Evolutionary conservation across 2,329 filamentous ascomycete species (phyloP), one percentile per base, ranked within the genome.

Genomic region (Colletotrichum kahawae): DNA sequence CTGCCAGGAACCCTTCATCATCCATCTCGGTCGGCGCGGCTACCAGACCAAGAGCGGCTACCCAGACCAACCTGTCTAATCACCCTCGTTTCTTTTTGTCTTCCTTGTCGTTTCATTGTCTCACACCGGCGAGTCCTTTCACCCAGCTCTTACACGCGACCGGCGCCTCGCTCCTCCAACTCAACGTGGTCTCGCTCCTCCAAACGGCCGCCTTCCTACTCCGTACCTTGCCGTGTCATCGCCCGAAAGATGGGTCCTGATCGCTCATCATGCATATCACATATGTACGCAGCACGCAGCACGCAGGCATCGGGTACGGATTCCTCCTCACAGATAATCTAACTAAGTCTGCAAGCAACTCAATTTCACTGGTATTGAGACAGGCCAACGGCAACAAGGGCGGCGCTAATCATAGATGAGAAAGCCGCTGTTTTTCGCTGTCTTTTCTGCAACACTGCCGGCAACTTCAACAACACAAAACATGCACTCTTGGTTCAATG

Each of bases 61-160:
- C 33, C 60, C 34, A 38, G 34, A 34, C 60, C 33, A 63, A 51
- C 31, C 62, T 48, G 62, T 24, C 27, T 65, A 65, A 65, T 65
- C 34, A 64, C 24, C 18, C 24, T 38, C 24, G 62, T 65, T 65
- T 65, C 62, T 51, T 79, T 62, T 70, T 70, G 56, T 77, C 75
- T 70, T 77, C 69, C 70, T 71, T 72, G 69, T 74, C 78, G 71
- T 71, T 74, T 64, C 75, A 31, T 77, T 56, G 65, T 57, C 51
- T 56, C 48, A 57, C 38, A 24, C 36, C 38, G 16, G 24, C 62
- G 38, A 43, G 34, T 33, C 62, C 38, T 24, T 65, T 31, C 62
- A 51, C 21, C 34, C n/a, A 29, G 34, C 63, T 51, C 63, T 65
- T 48, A 18, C 36, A 65, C 38, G 24, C 62, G 62, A 48, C 62